Evolutionary conservation across 1,284 basidiomycete species (phyloP), one percentile per base, ranked within the genome.

Genomic region (Sporisorium exsertum): DNA sequence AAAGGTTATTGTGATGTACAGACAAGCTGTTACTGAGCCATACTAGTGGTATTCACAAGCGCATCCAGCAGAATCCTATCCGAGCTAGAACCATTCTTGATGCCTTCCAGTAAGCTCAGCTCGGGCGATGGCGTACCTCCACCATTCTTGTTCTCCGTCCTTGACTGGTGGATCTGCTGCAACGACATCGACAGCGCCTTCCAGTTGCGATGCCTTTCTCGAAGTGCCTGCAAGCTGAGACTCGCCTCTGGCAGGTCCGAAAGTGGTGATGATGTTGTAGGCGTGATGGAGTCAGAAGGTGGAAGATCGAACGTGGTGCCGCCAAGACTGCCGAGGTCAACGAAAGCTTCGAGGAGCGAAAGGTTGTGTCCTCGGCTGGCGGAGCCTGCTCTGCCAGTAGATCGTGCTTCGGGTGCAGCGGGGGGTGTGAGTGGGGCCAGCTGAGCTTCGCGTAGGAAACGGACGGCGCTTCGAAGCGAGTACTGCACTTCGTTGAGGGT

Each of bases 401-500:
- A 26, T 18, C 76, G 57, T 8, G 76, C 71, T 6, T 71, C 61
- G 35, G 72, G 54, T 10, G 46, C 57, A 5, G 47, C 68, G 0
- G 76, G 68, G 1, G 55, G 43, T 2, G 72, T 63, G 27, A 78
- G 52, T 0, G 76, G 69, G 2, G 76, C 59, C 9, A 78, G 65
- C 37, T 78, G 72, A 0, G 71, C 52, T 26, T 74, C 67, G 13
- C 76, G 35, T 2, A 78, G 46, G 29, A 75, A 74, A 7, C 68
- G 35, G 5, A 75, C 72, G 0, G 67, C 76, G 20, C 61, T 68
- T 0, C 76, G 57, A 0, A 78, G 64, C 6, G 69, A 60, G 58
- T 69, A 72, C 58, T 78, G 76, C 18, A 78, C 76, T 50, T 78
- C 72, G 64, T 76, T 78, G 60, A 78, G 72, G 58, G 72, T 75